Percentiles rank a stretch among this genome's conserved stretches.
These are phyloP conservation scores for Parachaetomium inaequale DNA, from an alignment of 495 filamentous ascomycete species.

Conservation along the genomic window DNA sequence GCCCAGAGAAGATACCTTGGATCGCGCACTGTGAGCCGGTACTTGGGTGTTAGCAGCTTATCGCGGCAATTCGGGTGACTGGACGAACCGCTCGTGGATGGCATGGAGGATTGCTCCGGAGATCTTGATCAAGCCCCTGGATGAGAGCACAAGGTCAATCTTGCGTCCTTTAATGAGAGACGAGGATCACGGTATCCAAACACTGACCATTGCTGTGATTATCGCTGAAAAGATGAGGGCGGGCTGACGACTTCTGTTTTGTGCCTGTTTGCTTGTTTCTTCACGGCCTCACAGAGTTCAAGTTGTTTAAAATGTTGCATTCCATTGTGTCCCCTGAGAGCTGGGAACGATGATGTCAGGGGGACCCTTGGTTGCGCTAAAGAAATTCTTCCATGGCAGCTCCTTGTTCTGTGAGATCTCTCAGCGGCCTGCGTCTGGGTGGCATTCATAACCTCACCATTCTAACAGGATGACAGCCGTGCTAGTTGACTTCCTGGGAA, in stretches of 20 bases:
- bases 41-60: slow-evolving; percentile 11
- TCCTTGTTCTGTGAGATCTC: not conserved
- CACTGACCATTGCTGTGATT: slow-evolving; percentile 8
- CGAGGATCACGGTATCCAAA: too few relatives aligned
- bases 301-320: not conserved
- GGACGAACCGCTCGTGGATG: slow-evolving; percentile 78
- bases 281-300: not conserved
- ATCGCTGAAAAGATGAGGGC: not conserved
- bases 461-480: not conserved
- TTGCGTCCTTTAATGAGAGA: not conserved
- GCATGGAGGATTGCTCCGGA: slow-evolving; percentile 75
- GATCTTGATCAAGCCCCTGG: slow-evolving; percentile 58
- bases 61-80: slow-evolving; percentile 11
- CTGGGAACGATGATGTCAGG: slow-evolving; percentile 5
- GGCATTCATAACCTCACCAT: too few relatives aligned
- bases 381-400: too few relatives aligned
- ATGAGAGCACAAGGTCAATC: slow-evolving; percentile 4
- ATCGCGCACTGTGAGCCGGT: slow-evolving; percentile 66
- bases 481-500: not conserved
- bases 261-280: not conserved
- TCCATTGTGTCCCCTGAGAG: not conserved
- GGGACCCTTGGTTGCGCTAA: not conserved
- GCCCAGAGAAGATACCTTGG: slow-evolving; percentile 57
- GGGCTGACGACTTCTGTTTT: not conserved
- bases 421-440: too few relatives aligned